phyloP scores from a whole-genome alignment of 441 rosid species.

The Populus hybrid region DNA sequence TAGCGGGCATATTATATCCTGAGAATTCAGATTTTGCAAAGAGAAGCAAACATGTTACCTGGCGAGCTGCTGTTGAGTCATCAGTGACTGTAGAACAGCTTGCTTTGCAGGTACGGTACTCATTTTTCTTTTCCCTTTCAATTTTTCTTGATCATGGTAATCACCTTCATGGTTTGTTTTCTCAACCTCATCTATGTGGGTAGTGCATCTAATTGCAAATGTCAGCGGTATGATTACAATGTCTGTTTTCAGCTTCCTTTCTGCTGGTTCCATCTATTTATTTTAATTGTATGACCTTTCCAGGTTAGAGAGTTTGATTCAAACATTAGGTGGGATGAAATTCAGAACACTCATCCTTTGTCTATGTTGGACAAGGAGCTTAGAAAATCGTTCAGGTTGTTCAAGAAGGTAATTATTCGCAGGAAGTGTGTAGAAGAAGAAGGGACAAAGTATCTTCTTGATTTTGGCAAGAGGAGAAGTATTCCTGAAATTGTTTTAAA shows the following conservation, averaged over 20 bases:
- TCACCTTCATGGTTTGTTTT: background rate
- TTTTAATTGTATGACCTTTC: slow-evolving; percentile 11
- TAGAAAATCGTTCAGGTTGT: slow-evolving; percentile 69
- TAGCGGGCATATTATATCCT: slow-evolving; percentile 78
- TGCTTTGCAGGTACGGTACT: slow-evolving; percentile 66
- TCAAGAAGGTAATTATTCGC: slow-evolving; percentile 84
- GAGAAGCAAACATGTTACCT: slow-evolving; percentile 74
- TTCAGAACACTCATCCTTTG: slow-evolving; percentile 61
- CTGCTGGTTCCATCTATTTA: background rate
- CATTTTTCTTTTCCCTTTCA: background rate
- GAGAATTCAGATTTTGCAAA: slow-evolving; percentile 82
- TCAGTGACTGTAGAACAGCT: slow-evolving; percentile 77
- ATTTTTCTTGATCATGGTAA: background rate
- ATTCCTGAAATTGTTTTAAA: slow-evolving; percentile 69
- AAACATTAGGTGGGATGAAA: slow-evolving; percentile 83
- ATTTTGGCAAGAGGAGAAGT: slow-evolving; percentile 93
- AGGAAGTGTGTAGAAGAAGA: slow-evolving; percentile 62
- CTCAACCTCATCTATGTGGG: background rate
- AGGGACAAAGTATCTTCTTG: slow-evolving; percentile 79
- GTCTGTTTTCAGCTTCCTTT: background rate
- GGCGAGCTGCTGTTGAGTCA: slow-evolving; percentile 97
- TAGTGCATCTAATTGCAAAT: background rate
- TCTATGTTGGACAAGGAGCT: slow-evolving; percentile 64
- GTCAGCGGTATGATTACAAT: background rate
- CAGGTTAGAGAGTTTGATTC: slow-evolving; percentile 90